phyloP scores from a whole-genome alignment of 495 filamentous ascomycete species.

The Neurospora intermedia region DNA sequence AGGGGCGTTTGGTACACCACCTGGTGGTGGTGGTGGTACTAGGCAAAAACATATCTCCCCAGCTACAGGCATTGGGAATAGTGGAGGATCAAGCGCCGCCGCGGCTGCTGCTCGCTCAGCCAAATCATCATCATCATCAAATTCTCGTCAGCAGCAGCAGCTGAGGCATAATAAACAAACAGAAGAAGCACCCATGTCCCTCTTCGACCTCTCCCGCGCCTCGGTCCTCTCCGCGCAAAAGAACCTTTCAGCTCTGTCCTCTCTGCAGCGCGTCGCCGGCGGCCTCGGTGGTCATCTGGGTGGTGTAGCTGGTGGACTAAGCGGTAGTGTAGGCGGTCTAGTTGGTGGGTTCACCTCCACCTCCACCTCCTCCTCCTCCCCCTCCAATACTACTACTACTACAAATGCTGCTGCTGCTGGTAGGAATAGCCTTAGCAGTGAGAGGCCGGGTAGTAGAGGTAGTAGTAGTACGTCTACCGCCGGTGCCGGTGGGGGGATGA shows the following conservation, averaged over 20 bases:
- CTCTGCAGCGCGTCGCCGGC: constrained; percentile 22
- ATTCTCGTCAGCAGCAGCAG: no score
- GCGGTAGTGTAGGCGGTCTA: constrained; percentile 3
- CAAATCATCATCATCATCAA: no score
- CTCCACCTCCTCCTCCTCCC: not conserved
- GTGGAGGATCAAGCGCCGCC: constrained; percentile 2
- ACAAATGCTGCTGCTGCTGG: not conserved
- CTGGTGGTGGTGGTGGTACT: not conserved
- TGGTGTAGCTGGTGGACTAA: not conserved
- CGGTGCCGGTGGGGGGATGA: not conserved
- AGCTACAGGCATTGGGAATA: constrained; percentile 1
- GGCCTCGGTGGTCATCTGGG: constrained; percentile 1
- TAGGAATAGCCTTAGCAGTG: not conserved
- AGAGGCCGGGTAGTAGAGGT: not conserved
- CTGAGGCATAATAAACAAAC: constrained; percentile 62
- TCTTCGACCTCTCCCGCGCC: constrained; percentile 83
- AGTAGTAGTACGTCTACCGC: not conserved
- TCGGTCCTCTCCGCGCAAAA: constrained; percentile 60
- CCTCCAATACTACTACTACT: no score
- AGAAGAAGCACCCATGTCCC: constrained; percentile 81
- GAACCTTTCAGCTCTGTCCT: constrained; percentile 38
- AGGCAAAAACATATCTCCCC: not conserved
- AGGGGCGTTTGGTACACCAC: constrained; percentile 30
- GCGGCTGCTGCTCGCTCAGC: constrained; percentile 9
- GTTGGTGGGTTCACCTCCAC: not conserved